Base-by-base conservation (phyloP, 2,329 filamentous ascomycete genomes). In the Fusarium globosum region DNA sequence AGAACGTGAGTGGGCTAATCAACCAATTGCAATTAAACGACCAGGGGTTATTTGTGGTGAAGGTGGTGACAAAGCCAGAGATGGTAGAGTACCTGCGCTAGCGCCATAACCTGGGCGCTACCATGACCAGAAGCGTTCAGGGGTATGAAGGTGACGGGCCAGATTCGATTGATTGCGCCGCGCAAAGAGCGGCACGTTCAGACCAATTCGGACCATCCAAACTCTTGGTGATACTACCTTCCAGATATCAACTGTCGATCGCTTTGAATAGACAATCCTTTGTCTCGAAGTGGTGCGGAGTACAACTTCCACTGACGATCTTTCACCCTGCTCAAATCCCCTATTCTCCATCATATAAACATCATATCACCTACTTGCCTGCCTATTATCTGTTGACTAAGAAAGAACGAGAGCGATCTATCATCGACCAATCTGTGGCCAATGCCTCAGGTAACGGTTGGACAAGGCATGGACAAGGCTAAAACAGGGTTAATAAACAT, bases 71-170 rank as follows among this genome's bases (percentile, higher is more conserved):
- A 52, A 65, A 67, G 61, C 61, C 65, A 57, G 57, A 56, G 49
- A 63, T 56, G 43, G 49, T 69, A 61, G 46, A 60, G 71, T 73
- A 65, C 71, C 71, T 73, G 71, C 71, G 52, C 71, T 73, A 73
- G 71, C 71, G 71, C 39, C 58, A 21, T 21, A 36, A 30, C 41
- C 41, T 56, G 46, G 53, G 68, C 71, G 62, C 58, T 74, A 68
- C 61, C 55, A 45, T 61, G 49, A 36, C 62, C 36, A 68, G 42
- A 48, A 38, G 23, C 30, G 20, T 46, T 73, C 66, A 71, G 56
- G 69, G 69, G 65, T 52, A 26, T 23, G 13, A 39, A 46, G 43
- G 55, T 49, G 41, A 64, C 51, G 41, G 38, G 38, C 52, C 41
- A 49, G 49, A 42, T 64, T 51, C 58, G 48, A 61, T 69, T 33